phyloP scores from a whole-genome alignment of 495 filamentous ascomycete genomes.

The Melanomma pulvis-pyrius region DNA sequence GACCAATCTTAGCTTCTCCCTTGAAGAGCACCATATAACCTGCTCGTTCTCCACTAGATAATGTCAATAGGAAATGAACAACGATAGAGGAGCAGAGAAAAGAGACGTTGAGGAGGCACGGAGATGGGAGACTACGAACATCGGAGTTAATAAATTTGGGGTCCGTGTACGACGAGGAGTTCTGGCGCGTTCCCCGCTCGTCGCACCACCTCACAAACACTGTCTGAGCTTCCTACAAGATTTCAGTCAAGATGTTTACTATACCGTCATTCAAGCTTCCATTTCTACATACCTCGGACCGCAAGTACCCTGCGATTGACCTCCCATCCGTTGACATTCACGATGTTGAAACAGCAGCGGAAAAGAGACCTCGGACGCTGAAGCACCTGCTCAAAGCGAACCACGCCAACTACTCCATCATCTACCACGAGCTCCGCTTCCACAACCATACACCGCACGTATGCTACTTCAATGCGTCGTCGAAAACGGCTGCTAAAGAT shows the following conservation, averaged over 20 bases:
- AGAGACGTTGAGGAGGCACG: no score
- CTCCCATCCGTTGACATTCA: conserved; percentile 71
- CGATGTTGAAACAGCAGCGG: conserved; percentile 74
- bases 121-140: no score
- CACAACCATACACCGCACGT: conserved; percentile 91
- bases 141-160: no score
- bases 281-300: not conserved
- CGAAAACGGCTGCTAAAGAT: conserved; percentile 34
- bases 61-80: no score
- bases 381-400: conserved; percentile 90
- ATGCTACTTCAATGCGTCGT: conserved; percentile 37
- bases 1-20: no score
- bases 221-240: not conserved
- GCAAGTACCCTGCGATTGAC: conserved; percentile 54
- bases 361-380: conserved; percentile 78
- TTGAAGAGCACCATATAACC: no score
- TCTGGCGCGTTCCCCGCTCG: not conserved
- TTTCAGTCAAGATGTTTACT: conserved; percentile 19
- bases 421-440: conserved; percentile 75
- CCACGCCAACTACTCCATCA: conserved; percentile 82
- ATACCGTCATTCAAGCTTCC: conserved; percentile 34
- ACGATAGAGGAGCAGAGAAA: no score
- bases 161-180: not conserved
- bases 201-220: not conserved
- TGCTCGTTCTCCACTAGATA: no score